Base-by-base conservation (phyloP, 2,329 filamentous ascomycete genomes). In the Amesomyces nigricolor region DNA sequence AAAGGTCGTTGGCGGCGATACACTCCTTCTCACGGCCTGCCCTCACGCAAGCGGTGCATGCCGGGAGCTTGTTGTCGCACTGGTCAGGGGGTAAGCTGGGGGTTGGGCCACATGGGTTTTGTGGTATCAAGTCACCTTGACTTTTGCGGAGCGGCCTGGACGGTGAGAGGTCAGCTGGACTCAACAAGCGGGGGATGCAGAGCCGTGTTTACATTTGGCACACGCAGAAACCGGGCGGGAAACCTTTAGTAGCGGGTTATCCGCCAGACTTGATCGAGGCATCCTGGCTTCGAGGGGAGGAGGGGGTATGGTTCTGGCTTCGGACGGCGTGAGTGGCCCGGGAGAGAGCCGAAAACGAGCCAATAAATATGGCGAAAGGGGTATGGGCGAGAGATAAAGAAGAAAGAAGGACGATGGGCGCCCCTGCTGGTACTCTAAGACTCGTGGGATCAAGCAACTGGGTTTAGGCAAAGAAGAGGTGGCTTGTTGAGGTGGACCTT, bases 31-130 rank as follows among this genome's bases (percentile, higher is more conserved):
- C 85, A 59, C 90, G 87, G 30, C 91, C 91, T 13, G 90, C 89
- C 72, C 91, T 91, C 71, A 96, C 92, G 68, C 94, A 97, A 16
- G 92, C 92, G 7, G 91, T 95, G 68, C 94, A 99, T 7, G 91
- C 91, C 10, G 94, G 94, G 38, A 97, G 77, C 71, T 96, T 96
- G 59, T 94, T 92, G 73, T 97, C 94, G 67, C 94, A 99, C 83
- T 87, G 66, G 19, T n/a, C 19, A 22, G 35, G 57, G 16, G 62
- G 61, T 58, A 8, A 54, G 43, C 14, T 11, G 19, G 19, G 42
- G 17, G 40, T 32, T 44, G 13, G 39, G 40, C 26, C 47, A 51
- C 42, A 54, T 9, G 16, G 40, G 16, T n/a, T 13, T 13, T 44
- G 40, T 17, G 19, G 16, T 53, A 51, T 59, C 46, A 8, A 62